Percentiles rank a stretch among this genome's conserved stretches.
Conservation (phyloP, 1,139 yeast genomes). For the Zhuliangozyma parablackwelliae region DNA sequence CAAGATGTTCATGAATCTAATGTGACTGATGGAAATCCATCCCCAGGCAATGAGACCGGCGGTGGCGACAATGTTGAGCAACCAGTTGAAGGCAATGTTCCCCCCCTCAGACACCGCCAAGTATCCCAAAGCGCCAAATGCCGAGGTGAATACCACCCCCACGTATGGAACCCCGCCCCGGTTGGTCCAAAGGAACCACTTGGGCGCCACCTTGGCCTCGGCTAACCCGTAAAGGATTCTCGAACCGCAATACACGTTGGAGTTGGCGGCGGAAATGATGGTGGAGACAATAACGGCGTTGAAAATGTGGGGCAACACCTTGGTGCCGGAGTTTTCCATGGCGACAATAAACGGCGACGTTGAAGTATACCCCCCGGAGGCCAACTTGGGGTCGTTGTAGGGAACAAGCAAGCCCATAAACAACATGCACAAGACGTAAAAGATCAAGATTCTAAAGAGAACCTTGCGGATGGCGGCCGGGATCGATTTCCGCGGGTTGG, state of each 20-base stretch:
- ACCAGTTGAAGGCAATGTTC: constrained; percentile 72
- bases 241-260: constrained; percentile 77
- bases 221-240: constrained; percentile 68
- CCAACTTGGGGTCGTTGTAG: constrained; percentile 53
- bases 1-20: constrained; percentile 63
- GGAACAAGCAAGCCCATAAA: constrained; percentile 85
- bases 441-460: constrained; percentile 71
- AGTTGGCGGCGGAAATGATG: constrained; percentile 74
- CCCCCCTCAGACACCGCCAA: constrained; percentile 64
- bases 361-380: constrained; percentile 27
- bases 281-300: constrained; percentile 70
- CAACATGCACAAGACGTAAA: constrained; percentile 75
- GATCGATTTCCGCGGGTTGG: constrained; percentile 75
- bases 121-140: constrained; percentile 64
- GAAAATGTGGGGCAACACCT: constrained; percentile 63
- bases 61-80: constrained; percentile 74
- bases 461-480: constrained; percentile 85
- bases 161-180: constrained; percentile 64
- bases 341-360: constrained; percentile 56
- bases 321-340: constrained; percentile 66
- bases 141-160: constrained; percentile 55
- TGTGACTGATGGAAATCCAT: constrained; percentile 59
- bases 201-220: constrained; percentile 58
- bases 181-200: constrained; percentile 46
- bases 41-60: constrained; percentile 77